These are phyloP conservation scores for Solioccasus polychromus DNA, from an alignment of 768 basidiomycete species.

Conservation along the genomic window DNA sequence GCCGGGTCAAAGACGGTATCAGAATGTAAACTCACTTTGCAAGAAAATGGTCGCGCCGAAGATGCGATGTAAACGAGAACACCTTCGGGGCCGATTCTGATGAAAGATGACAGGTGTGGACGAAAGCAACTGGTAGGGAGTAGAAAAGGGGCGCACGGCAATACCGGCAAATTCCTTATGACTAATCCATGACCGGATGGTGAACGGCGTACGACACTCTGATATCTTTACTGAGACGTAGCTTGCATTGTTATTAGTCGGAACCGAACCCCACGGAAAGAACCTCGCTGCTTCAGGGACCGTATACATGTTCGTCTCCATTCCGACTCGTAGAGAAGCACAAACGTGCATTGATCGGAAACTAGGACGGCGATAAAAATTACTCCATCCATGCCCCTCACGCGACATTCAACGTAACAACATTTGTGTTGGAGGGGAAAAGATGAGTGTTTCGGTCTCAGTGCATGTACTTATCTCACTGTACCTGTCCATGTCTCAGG, in stretches of 20 bases:
- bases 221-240: constrained; percentile 85
- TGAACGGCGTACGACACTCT: constrained; percentile 70
- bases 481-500: constrained; percentile 80
- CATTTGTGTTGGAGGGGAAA: constrained; percentile 76
- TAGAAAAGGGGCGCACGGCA: too few species aligned
- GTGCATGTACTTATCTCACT: not conserved
- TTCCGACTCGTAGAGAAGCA: not conserved
- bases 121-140: too few species aligned
- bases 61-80: too few species aligned
- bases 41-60: too few species aligned
- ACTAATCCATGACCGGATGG: too few species aligned
- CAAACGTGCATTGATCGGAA: not conserved
- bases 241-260: constrained; percentile 93
- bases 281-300: constrained; percentile 80
- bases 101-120: too few species aligned
- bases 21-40: too few species aligned
- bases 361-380: constrained; percentile 95
- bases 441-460: constrained; percentile 76
- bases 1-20: too few species aligned
- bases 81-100: too few species aligned
- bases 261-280: constrained; percentile 99
- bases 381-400: constrained; percentile 92
- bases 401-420: constrained; percentile 82
- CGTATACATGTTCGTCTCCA: constrained; percentile 76
- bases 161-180: too few species aligned